Conservation (phyloP, 2,329 filamentous ascomycete species). For the Knufia petricola region DNA sequence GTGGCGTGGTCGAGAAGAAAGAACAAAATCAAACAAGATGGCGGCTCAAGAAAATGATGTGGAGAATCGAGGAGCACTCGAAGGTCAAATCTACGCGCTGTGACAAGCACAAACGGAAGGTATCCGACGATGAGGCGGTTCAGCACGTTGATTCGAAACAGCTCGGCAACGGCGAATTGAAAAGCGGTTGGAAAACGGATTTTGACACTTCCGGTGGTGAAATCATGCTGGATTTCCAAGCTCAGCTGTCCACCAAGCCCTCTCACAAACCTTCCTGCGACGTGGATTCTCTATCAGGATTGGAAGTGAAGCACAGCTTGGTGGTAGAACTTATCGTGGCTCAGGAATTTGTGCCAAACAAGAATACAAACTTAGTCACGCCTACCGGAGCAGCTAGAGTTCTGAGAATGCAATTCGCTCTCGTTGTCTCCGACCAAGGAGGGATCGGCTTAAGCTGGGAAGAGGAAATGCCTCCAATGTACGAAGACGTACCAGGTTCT, state of each 20-base stretch:
- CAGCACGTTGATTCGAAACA: slow-evolving; percentile 65
- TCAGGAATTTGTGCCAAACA: slow-evolving; percentile 68
- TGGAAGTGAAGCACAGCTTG: slow-evolving; percentile 73
- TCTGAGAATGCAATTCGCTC: slow-evolving; percentile 80
- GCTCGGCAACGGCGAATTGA: slow-evolving; percentile 72
- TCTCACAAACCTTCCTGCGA: slow-evolving; percentile 64
- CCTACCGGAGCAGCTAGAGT: slow-evolving; percentile 87
- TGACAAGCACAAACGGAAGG: slow-evolving; percentile 59
- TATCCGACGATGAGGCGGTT: slow-evolving; percentile 59
- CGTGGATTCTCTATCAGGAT: slow-evolving; percentile 61
- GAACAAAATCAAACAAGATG: slow-evolving; percentile 66
- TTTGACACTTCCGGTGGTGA: slow-evolving; percentile 58
- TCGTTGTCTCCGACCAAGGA: slow-evolving; percentile 69
- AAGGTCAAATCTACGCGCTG: slow-evolving; percentile 73
- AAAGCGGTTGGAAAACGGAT: slow-evolving; percentile 82
- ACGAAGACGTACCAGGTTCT: slow-evolving; percentile 82
- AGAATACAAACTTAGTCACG: slow-evolving; percentile 63
- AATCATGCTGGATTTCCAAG: slow-evolving; percentile 71
- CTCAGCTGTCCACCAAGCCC: slow-evolving; percentile 45
- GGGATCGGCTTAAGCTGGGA: slow-evolving; percentile 97
- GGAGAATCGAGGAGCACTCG: slow-evolving; percentile 83
- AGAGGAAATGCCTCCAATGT: slow-evolving; percentile 86
- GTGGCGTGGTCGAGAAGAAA: slow-evolving; percentile 70
- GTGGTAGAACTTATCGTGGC: slow-evolving; percentile 90
- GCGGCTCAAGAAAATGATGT: slow-evolving; percentile 83